Evolutionary conservation across 441 rosid species (phyloP).

Genomic region (Raphanus hybrid): DNA sequence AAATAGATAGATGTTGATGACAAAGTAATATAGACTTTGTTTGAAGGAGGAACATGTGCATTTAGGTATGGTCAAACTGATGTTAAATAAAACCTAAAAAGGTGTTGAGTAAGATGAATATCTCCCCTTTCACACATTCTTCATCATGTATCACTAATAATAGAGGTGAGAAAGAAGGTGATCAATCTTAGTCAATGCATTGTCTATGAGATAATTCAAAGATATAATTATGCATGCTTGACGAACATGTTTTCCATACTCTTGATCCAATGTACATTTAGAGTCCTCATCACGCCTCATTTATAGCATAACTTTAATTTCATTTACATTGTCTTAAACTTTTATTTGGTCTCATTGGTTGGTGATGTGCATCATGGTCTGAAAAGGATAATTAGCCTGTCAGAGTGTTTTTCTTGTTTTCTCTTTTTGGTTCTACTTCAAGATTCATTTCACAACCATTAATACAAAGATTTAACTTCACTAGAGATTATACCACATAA

Average conservation of each 20-base stretch:
- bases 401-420: neutral
- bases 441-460: too few relatives aligned
- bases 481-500: neutral
- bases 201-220: neutral
- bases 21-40: too few relatives aligned
- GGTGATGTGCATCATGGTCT: neutral
- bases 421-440: too few relatives aligned
- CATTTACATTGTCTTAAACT: neutral
- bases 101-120: slow-evolving; percentile 1
- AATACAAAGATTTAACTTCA: neutral
- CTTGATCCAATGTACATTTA: neutral
- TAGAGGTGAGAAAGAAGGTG: slow-evolving; percentile 12
- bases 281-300: neutral
- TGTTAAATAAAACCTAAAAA: slow-evolving; percentile 2
- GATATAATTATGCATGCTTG: slow-evolving; percentile 9
- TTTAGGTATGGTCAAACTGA: slow-evolving; percentile 24
- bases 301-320: neutral
- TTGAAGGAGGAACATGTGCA: slow-evolving; percentile 22
- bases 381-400: neutral
- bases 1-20: too few relatives aligned
- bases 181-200: slow-evolving; percentile 1
- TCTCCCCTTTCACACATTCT: slow-evolving; percentile 11
- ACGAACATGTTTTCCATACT: slow-evolving; percentile 7
- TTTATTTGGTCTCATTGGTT: neutral
- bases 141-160: slow-evolving; percentile 6